Base-by-base conservation (phyloP, 495 filamentous ascomycete species). In the Corynascus novoguineensis region DNA sequence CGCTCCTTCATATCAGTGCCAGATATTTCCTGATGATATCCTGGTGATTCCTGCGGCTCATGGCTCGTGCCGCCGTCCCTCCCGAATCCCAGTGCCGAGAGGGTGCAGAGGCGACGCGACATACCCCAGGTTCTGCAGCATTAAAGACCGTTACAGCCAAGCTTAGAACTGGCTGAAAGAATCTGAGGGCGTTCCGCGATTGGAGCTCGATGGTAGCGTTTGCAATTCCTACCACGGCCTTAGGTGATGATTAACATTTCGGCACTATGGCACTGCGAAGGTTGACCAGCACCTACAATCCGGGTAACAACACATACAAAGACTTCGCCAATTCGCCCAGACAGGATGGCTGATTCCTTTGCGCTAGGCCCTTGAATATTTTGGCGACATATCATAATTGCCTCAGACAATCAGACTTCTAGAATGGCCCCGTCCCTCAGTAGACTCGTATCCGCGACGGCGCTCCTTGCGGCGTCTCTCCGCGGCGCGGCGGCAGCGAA, bases 71-170 rank as follows among this genome's bases (percentile, higher is more conserved):
- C 19, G 14, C 6, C 12, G 2, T 24, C 47, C 29, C 6, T 27
- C n/a, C 47, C 47, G 47, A 50, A 34, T 31, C 46, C 47, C 14
- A 50, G 14, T 50, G 47, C 47, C 47, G 47, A 35, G 4, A 34
- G 15, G 2, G 2, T 10, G 28, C 47, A 31, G 24, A 35, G 5
- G 24, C 47, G n/a, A n/a, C n/a, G n/a, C n/a, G n/a, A n/a, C n/a
- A n/a, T 12, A 35, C 47, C n/a, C 15, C 37, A 41, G 10, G 15
- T n/a, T 41, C 17, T n/a, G 15, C 9, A 4, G 3, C 5, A 41
- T 17, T 21, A 11, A 14, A 37, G 3, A 37, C 34, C 34, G 34
- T 14, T 7, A 2, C 15, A 17, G 17, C 37, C 21, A 17, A 15
- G n/a, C n/a, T 8, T 4, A 15, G 21, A 41, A 2, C 37, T 9